These are phyloP conservation scores for Calonectria naviculata DNA, from an alignment of 2,329 filamentous ascomycete species.

Conservation along the genomic window DNA sequence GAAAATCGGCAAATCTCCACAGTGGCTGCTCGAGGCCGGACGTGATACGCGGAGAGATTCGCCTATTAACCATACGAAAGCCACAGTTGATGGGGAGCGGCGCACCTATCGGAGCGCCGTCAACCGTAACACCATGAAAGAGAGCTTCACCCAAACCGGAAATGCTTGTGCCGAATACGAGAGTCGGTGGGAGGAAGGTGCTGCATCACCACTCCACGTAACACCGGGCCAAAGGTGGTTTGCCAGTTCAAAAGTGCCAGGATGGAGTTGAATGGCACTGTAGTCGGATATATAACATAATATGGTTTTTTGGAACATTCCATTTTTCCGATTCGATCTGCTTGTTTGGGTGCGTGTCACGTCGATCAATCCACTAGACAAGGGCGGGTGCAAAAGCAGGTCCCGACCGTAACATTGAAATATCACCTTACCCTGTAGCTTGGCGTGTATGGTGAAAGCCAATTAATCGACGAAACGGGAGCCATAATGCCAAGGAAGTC, in stretches of 20 bases:
- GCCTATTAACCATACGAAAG: background rate
- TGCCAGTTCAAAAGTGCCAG: background rate
- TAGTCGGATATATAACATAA: background rate
- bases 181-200: no score
- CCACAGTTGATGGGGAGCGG: background rate
- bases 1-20: background rate
- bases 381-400: background rate
- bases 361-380: background rate
- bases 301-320: background rate
- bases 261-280: background rate
- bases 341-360: background rate
- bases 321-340: background rate
- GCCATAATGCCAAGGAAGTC: no score
- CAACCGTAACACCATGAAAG: background rate
- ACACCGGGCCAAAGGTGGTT: background rate
- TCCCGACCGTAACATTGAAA: background rate
- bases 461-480: background rate
- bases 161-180: background rate
- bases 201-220: background rate
- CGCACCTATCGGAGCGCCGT: background rate
- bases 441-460: background rate
- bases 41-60: background rate
- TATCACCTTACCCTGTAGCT: background rate
- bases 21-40: no score
- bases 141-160: background rate